Evolutionary conservation across 805 yeast species (phyloP).

Genomic region (Aciculoconidium aculeatum): DNA sequence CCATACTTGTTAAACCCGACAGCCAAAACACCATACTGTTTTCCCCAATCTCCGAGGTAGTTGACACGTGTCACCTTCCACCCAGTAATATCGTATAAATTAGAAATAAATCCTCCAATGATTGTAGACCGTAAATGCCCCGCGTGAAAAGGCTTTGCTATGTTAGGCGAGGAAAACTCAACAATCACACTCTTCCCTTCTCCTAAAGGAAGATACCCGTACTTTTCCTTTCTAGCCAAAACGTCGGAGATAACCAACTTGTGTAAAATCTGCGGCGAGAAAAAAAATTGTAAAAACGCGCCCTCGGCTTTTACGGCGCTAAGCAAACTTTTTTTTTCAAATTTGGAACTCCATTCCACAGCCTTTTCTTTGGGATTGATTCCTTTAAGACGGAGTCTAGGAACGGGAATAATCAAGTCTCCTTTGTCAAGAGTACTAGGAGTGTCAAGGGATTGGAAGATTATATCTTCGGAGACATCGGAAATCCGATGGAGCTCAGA

Average conservation of each 20-base stretch:
- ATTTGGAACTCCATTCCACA: slow-evolving; percentile 67
- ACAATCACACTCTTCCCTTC: slow-evolving; percentile 59
- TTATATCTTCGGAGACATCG: slow-evolving; percentile 61
- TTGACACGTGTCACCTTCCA: slow-evolving; percentile 91
- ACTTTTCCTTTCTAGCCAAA: slow-evolving; percentile 52
- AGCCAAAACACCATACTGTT: slow-evolving; percentile 94
- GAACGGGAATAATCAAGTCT: slow-evolving; percentile 87
- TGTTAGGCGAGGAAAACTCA: slow-evolving; percentile 96
- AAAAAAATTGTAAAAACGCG: slow-evolving; percentile 85
- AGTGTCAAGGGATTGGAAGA: slow-evolving; percentile 84
- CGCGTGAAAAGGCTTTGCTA: slow-evolving; percentile 99
- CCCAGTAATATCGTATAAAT: slow-evolving; percentile 84
- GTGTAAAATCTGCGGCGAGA: slow-evolving; percentile 60
- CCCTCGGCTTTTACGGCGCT: slow-evolving; percentile 76
- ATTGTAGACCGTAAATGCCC: slow-evolving; percentile 97
- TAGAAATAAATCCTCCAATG: slow-evolving; percentile 92
- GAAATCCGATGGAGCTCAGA: slow-evolving; percentile 68
- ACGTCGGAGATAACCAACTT: slow-evolving; percentile 66
- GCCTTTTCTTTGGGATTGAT: slow-evolving; percentile 74
- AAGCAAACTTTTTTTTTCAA: slow-evolving; percentile 68
- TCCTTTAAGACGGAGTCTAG: slow-evolving; percentile 74
- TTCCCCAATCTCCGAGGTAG: slow-evolving; percentile 99
- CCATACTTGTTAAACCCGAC: slow-evolving; percentile 90
- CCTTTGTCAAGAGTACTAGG: slow-evolving; percentile 85
- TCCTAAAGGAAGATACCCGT: slow-evolving; percentile 75